Base-by-base conservation (phyloP, 164 flowering plant species). In the Macadamia tetraphylla region DNA sequence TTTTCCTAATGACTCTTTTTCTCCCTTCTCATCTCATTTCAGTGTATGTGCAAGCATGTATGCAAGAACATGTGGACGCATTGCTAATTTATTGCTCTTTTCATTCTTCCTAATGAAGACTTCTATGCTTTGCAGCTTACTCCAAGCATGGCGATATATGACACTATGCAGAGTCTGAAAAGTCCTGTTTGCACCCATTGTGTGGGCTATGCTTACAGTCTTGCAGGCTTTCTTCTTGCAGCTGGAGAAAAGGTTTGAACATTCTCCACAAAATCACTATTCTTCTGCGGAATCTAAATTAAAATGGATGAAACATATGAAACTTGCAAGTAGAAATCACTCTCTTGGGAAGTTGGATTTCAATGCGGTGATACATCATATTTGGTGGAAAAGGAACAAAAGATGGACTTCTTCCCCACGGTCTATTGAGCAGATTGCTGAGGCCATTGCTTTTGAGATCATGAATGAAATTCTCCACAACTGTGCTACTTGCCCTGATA, bases 171-270 rank as follows among this genome's bases (percentile, higher is more conserved):
- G 62, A 87, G 90, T 82, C 84, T 94, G 78, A 69, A 84, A 74
- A 87, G 90, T 82, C 89, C 91, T 62, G 79, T 94, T 71, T 88
- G 82, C 53, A 90, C 98, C n/a, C 86, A 78, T 51, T 87, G 91
- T 73, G 73, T 92, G 48, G 94, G 94, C 59, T 81, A 72, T 77
- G 94, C 97, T 23, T 85, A 79, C 76, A 83, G 88, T 74, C 68
- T 92, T 58, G 90, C 94, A 18, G 90, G 79, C 30, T 94, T 88
- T 79, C 79, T 94, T 81, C 87, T 94, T 73, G 91, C 99, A 65
- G 91, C 91, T 77, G 97, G 97, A 65, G 94, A 85, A 30, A 94
- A 94, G 94, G 97, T 94, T 18, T 64, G 75, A 76, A 52, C 8
- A 9, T 10, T 69, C 43, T 15, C 30, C 48, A 6, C 15, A 42